Evolutionary conservation across 2,329 filamentous ascomycete species (phyloP), one percentile per base, ranked within the genome.

Genomic region (Talaromyces sp.): DNA sequence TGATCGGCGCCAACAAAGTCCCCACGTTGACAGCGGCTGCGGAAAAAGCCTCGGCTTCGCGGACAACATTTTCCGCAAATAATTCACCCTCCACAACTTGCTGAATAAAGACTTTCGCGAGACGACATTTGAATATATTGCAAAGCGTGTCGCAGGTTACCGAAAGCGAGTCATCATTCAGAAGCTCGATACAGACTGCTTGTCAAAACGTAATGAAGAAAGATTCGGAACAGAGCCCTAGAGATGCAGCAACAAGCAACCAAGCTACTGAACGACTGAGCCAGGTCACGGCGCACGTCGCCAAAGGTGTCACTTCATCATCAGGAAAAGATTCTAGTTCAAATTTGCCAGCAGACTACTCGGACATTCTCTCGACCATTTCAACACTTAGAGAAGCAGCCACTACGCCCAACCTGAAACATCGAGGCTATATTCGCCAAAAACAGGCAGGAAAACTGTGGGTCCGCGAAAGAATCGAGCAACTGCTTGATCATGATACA

Each of bases 371-470:
- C 0, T 74, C 71, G n/a, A 83, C 87, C 65, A 75, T 88, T n/a
- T 64, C 72, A 5, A 75, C 76, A 0, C 76, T 88, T 1, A 77
- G 76, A 17, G 74, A 70, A 7, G 80, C 85, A 41, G 84, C 85
- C 11, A 73, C 77, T 24, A 86, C 80, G 0, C 84, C 85, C 1
- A 77, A 85, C 56, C 69, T 76, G 0, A 79, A 73, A 8, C 81
- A 81, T 59, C 75, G 81, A 62, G 85, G 85, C 26, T 88, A 87
- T 63, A 71, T 83, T n/a, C 80, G 83, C 5, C 85, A 88, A 68
- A 86, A 85, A 64, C 77, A 84, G 70, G 80, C 83, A 3, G 85
- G 85, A 1, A 88, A 88, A 69, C 77, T 88, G 19, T 87, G 85
- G 84, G 85, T 87, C 0, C 80, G 85, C 24, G 85, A 88, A 66